These are phyloP conservation scores for Entomophthora muscae DNA, from an alignment of 371 early-diverging fungal species.

Conservation along the genomic window DNA sequence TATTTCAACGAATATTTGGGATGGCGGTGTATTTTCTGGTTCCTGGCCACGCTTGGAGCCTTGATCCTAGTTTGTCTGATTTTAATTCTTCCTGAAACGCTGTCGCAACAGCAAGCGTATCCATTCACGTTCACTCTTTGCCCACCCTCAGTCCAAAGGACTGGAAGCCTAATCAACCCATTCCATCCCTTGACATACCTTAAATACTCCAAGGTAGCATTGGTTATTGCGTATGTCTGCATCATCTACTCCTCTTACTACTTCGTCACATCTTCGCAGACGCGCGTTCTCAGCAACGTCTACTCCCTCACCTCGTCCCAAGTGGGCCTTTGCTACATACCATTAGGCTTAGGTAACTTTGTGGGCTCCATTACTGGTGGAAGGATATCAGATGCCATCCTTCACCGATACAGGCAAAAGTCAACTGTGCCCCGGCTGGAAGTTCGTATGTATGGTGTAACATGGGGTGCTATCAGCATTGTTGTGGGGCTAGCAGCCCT, in stretches of 20 bases:
- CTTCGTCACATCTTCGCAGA: constrained; percentile 22
- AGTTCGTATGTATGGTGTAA: constrained; percentile 18
- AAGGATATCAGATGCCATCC: constrained; percentile 17
- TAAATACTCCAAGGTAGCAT: constrained; percentile 21
- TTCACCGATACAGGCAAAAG: neutral
- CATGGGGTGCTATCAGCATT: constrained; percentile 19
- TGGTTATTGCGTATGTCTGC: constrained; percentile 27
- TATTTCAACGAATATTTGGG: constrained; percentile 27
- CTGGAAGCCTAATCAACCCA: constrained; percentile 11
- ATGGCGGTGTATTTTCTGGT: constrained; percentile 50
- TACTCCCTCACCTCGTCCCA: constrained; percentile 21
- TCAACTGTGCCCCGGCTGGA: constrained; percentile 12
- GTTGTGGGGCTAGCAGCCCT: constrained; percentile 19
- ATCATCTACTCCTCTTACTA: constrained; percentile 32
- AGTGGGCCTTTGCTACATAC: constrained; percentile 23
- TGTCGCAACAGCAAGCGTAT: constrained; percentile 13
- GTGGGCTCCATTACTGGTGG: constrained; percentile 24
- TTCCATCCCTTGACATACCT: constrained; percentile 21
- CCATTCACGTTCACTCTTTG: neutral
- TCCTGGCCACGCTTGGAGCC: constrained; percentile 27
- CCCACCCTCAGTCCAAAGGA: constrained; percentile 7
- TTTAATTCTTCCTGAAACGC: constrained; percentile 49
- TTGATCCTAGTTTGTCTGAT: constrained; percentile 16
- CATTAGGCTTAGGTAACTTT: constrained; percentile 26
- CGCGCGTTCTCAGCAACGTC: constrained; percentile 15